Conservation (phyloP, 2,329 filamentous ascomycete genomes). For the Drechslerella stenobrocha region DNA sequence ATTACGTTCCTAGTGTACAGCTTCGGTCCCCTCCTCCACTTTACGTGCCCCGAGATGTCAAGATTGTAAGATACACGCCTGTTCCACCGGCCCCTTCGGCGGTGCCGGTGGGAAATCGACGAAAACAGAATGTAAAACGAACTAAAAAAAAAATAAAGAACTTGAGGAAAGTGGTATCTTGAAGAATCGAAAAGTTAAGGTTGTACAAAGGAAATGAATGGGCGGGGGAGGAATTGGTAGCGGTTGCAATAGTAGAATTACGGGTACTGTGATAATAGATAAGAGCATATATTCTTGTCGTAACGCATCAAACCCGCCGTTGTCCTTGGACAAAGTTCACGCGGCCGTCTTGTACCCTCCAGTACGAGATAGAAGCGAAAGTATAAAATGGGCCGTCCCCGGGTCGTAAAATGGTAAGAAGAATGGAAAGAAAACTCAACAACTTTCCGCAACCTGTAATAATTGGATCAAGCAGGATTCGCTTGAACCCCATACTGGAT, state of each 20-base stretch:
- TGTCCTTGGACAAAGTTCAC: background rate
- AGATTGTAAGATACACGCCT: background rate
- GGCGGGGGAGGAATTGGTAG: background rate
- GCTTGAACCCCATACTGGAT: background rate
- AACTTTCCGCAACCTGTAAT: background rate
- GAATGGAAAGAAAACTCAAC: background rate
- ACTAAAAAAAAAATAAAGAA: background rate
- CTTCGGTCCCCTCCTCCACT: background rate
- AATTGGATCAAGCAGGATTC: too few species aligned
- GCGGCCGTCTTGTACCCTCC: slow-evolving; percentile 2
- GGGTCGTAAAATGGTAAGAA: background rate
- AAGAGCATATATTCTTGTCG: slow-evolving; percentile 4
- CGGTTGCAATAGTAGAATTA: background rate
- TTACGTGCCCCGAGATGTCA: background rate
- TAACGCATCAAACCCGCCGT: slow-evolving; percentile 6
- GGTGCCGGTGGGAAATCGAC: background rate
- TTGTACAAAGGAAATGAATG: slow-evolving; percentile 6
- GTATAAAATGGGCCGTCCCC: background rate
- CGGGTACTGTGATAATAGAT: slow-evolving; percentile 7
- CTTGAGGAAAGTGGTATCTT: background rate
- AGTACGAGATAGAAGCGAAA: background rate
- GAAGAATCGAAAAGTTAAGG: background rate
- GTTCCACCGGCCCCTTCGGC: background rate
- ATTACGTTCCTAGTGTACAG: slow-evolving; percentile 8
- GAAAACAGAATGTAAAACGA: background rate